Conservation (phyloP, 2,329 filamentous ascomycete genomes). For the Botrytis hyacinthi region DNA sequence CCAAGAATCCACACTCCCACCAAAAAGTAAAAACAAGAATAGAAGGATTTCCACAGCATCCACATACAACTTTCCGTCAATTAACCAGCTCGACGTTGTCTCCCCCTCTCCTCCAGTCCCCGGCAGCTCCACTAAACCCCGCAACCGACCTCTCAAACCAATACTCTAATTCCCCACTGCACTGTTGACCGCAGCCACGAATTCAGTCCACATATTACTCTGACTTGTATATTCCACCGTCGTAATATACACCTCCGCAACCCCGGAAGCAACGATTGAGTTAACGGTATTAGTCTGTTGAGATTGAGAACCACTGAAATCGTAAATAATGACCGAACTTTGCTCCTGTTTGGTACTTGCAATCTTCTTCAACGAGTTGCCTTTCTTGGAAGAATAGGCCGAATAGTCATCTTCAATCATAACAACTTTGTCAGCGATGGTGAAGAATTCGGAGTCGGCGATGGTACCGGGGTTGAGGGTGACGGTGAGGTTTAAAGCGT, state of each 20-base stretch:
- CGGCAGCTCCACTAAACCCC: not conserved
- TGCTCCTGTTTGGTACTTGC: not conserved
- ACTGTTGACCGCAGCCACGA: not conserved
- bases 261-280: not conserved
- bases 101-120: too few species aligned
- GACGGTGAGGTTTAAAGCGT: not conserved
- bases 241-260: constrained; percentile 3
- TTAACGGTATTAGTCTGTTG: not conserved
- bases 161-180: not conserved
- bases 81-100: not conserved
- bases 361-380: not conserved
- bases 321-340: constrained; percentile 13
- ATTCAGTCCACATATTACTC: constrained; percentile 7
- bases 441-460: not conserved
- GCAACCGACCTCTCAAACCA: not conserved
- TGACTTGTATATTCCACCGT: constrained; percentile 5
- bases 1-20: not conserved
- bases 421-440: constrained; percentile 13
- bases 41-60: not conserved
- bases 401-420: constrained; percentile 11
- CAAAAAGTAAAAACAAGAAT: not conserved
- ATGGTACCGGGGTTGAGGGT: constrained; percentile 15
- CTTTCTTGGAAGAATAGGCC: not conserved
- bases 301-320: not conserved
- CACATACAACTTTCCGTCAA: not conserved